phyloP scores from a whole-genome alignment of 139 green algal species.

The Chlamydomonas sphaeroides region DNA sequence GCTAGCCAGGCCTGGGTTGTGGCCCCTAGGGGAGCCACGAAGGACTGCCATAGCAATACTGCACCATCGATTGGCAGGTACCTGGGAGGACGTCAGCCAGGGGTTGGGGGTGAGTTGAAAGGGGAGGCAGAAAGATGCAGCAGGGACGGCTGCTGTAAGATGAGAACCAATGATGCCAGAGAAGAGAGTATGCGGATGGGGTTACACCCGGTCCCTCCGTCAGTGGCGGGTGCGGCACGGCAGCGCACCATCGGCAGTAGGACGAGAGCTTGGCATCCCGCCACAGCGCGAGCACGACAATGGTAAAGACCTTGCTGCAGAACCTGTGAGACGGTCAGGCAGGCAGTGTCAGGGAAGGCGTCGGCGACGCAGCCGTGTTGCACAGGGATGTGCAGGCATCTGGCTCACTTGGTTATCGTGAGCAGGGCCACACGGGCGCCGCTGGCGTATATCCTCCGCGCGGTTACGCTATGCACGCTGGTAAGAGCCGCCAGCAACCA shows the following conservation, averaged over 20 bases:
- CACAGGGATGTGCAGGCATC: too few species aligned
- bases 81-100: not conserved
- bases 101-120: too few species aligned
- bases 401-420: slow-evolving; percentile 1
- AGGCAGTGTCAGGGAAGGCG: too few species aligned
- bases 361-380: too few species aligned
- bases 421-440: not conserved
- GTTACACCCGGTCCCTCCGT: too few species aligned
- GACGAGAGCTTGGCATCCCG: not conserved
- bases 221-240: too few species aligned
- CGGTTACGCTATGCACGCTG: too few species aligned
- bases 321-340: not conserved
- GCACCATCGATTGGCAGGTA: slow-evolving; percentile 18
- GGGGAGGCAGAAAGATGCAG: too few species aligned
- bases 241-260: slow-evolving; percentile 12
- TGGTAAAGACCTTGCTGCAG: not conserved
- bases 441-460: not conserved
- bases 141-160: too few species aligned
- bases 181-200: too few species aligned
- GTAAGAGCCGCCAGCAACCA: too few species aligned
- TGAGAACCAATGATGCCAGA: too few species aligned
- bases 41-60: slow-evolving; percentile 15
- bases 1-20: not conserved
- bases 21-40: not conserved
- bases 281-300: slow-evolving; percentile 1